Evolutionary conservation across 164 flowering plant species (phyloP), one percentile per base, ranked within the genome.

Genomic region (Umbellularia californica): DNA sequence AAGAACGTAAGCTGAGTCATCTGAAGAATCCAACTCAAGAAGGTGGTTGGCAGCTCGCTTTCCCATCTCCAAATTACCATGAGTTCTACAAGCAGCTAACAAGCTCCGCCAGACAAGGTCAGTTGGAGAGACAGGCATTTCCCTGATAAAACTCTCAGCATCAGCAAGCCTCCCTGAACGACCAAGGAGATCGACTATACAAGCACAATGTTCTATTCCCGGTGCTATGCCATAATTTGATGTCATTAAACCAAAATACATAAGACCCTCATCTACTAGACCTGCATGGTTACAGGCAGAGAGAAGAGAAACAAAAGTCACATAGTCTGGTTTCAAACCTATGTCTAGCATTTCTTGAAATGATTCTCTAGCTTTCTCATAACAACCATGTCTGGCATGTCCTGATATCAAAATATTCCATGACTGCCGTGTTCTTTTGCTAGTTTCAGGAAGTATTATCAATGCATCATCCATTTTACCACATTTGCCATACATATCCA

Each of bases 261-360:
- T 74, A 65, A 94, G 89, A 62, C 97, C 97, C 66, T 88, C 91
- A 51, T 94, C 88, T 12, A 90, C 93, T 14, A 93, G 79, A 25
- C 98, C 98, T 1, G 88, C 92, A 82, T 92, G 98, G 79, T 80
- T 92, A 76, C 98, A 94, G 0, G 95, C 97, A 70, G 93, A 88
- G 23, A 94, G 85, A 76, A 94, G 93, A 41, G 92, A 86, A 28
- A 92, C 92, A 83, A 90, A 92, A 28, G 95, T 88, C 55, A 92
- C 93, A 77, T 86, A 89, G 66, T 89, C 88, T 27, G 97, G 95
- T 72, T 79, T 83, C 22, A 74, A 23, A 14, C 94, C 94, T 7
- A 74, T 68, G 35, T 81, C 63, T 17, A 87, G 75, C 97, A 93
- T 92, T 70, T 90, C 87, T 70, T 82, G 84, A 77, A 93, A 93